Base-by-base conservation (phyloP, 2,329 filamentous ascomycete genomes). In the Ophiostoma sp. region DNA sequence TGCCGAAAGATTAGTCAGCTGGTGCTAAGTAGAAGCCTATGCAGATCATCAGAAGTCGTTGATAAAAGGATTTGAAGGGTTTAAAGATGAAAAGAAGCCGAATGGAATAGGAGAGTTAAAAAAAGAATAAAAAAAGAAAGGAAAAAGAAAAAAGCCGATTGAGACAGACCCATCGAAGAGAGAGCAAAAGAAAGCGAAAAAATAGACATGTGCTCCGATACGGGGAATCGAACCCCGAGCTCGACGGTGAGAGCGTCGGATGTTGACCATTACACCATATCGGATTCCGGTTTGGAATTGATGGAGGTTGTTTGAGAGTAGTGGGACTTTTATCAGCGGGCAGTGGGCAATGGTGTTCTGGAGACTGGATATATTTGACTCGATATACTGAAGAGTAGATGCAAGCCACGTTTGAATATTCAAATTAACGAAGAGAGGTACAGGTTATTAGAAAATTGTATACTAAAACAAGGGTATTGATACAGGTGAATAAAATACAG, bases 181-280 rank as follows among this genome's bases (percentile, higher is more conserved):
- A 1, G 27, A 27, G 6, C 7, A 40, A 36, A 63, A 68, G 7
- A 14, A n/a, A n/a, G 16, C 3, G 65, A 41, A 62, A 68, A 64
- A 62, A 8, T 52, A 36, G 18, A 58, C 49, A 55, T 64, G n/a
- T 64, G 64, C 70, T 71, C 70, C 70, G 70, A 71, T 71, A 71
- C 70, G 70, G 70, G 70, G 70, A 71, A 71, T 71, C 70, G 70
- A 71, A 71, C 70, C 70, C 70, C 70, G 70, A 71, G 70, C 70
- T 71, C 70, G 70, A 71, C 70, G 70, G 70, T 71, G 70, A 71
- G 70, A 71, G 70, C 70, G 70, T 71, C 70, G 70, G 70, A 71
- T 71, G 70, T 71, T 71, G 67, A 66, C 70, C 70, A 71, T 71
- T 71, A 71, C 70, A 71, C 70, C 70, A 71, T 71, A 71, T 71